Conservation (phyloP, 2,329 filamentous ascomycete species). For the Metarhizium robertsii region DNA sequence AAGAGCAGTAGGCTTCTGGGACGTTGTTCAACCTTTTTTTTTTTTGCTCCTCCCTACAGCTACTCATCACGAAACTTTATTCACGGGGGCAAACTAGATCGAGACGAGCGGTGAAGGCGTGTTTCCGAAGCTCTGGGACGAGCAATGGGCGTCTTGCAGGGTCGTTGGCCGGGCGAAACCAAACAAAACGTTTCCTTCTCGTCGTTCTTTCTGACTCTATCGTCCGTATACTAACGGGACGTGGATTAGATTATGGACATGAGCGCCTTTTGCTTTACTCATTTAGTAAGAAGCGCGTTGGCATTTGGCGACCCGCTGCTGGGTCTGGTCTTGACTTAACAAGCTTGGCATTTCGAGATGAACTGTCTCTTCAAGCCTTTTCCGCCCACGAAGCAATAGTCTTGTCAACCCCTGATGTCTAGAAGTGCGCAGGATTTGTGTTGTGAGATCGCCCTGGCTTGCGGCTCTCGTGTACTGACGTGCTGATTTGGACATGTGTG, state of each 20-base stretch:
- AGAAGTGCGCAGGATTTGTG: no score
- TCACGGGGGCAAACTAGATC: background rate
- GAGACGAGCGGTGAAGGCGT: background rate
- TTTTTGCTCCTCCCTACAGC: background rate
- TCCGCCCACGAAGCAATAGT: no score
- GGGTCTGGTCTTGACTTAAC: background rate
- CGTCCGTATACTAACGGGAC: background rate
- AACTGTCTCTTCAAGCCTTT: background rate
- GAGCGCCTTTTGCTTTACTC: background rate
- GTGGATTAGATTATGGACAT: background rate
- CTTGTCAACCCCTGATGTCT: no score
- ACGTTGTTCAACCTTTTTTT: background rate
- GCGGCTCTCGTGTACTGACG: no score
- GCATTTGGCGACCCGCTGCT: background rate
- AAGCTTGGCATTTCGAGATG: background rate
- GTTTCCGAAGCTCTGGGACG: constrained; percentile 9
- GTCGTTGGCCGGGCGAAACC: background rate
- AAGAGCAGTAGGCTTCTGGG: constrained; percentile 18
- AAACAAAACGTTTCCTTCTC: background rate
- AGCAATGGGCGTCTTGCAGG: constrained; percentile 17
- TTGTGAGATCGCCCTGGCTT: background rate
- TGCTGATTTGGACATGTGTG: background rate
- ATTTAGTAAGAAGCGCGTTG: background rate
- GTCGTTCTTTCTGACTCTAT: background rate
- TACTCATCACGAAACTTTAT: background rate